Base-by-base conservation (phyloP, 2,329 filamentous ascomycete genomes). In the Fusarium agapanthi region DNA sequence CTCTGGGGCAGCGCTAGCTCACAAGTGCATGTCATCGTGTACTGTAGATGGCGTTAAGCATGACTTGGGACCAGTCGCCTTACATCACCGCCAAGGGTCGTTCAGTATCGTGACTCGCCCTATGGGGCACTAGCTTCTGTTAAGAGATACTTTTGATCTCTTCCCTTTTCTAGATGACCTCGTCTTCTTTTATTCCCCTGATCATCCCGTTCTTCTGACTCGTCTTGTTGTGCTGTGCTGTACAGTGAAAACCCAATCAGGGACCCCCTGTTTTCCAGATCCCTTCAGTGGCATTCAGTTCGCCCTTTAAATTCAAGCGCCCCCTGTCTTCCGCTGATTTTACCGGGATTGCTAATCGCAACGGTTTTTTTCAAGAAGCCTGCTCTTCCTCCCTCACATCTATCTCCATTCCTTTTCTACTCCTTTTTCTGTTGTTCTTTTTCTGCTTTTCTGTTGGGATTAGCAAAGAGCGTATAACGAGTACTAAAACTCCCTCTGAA, bases 271-370 rank as follows among this genome's bases (percentile, higher is more conserved):
- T 48, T 53, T 28, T 20, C 50, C 61, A 60, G 70, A 73, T 61
- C 61, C 61, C 63, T 62, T 60, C 59, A 58, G 58, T 57, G 30
- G 32, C 32, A 55, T 30, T 65, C 48, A 57, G 57, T 56, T 59
- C 44, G 64, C 66, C 69, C 68, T 75, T 62, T 56, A 45, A 56
- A 45, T 38, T 18, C 41, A 66, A 66, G 20, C 50, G n/a, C 38
- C 65, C 72, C 71, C 59, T 64, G 69, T 53, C 45, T 50, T 65
- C 64, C 48, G 53, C 45, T 74, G 54, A 45, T 63, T 63, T 66
- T 62, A 54, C 74, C 65, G 53, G 75, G 67, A 72, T 77, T 76
- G 63, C 61, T 70, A 66, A 72, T 75, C 61, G 40, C 61, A 56
- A 71, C 56, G 58, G 48, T 54, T 71, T 61, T 74, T 66, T 65